phyloP scores from a whole-genome alignment of 2,329 filamentous ascomycete species.

The Monosporascus sp. region DNA sequence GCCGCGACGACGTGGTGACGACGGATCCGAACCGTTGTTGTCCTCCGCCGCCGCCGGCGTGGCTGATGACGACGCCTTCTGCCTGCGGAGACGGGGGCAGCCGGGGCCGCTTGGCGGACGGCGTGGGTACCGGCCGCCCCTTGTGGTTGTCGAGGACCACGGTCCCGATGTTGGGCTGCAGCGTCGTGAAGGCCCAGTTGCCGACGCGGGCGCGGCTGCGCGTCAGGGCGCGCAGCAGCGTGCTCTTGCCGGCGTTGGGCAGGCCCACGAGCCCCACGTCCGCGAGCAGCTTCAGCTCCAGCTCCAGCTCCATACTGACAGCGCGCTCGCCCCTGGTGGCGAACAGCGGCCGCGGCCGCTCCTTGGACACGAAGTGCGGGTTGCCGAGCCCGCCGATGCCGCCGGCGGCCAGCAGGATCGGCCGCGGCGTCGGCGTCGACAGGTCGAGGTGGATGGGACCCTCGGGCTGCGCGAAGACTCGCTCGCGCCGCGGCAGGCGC shows the following conservation, averaged over 20 bases:
- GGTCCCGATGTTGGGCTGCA: slow-evolving; percentile 92
- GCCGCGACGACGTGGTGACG: slow-evolving; percentile 19
- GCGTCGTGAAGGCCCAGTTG: slow-evolving; percentile 93
- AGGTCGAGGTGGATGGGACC: slow-evolving; percentile 70
- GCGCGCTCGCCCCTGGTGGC: slow-evolving; percentile 82
- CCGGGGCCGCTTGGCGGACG: slow-evolving; percentile 19
- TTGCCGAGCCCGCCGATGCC: slow-evolving; percentile 89
- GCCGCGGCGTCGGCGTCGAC: slow-evolving; percentile 70
- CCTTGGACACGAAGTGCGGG: slow-evolving; percentile 79
- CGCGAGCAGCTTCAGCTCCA: slow-evolving; percentile 91
- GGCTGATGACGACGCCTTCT: slow-evolving; percentile 27
- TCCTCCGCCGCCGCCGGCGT: slow-evolving; percentile 16
- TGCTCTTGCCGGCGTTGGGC: slow-evolving; percentile 95
- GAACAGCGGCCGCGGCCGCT: slow-evolving; percentile 73
- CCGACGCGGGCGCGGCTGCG: slow-evolving; percentile 87
- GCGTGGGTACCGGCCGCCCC: slow-evolving; percentile 57
- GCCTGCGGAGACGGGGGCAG: too few relatives aligned
- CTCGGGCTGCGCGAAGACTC: slow-evolving; percentile 61
- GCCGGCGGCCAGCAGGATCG: slow-evolving; percentile 80
- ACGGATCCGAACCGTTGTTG: slow-evolving; percentile 17
- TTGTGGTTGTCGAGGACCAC: slow-evolving; percentile 86
- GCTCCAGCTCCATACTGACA: slow-evolving; percentile 71
- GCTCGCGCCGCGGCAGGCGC: slow-evolving; percentile 45
- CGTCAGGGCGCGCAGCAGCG: slow-evolving; percentile 78
- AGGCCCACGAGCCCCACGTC: slow-evolving; percentile 93